phyloP scores from a whole-genome alignment of 495 filamentous ascomycete species.

The Massariosphaeria phaeospora region DNA sequence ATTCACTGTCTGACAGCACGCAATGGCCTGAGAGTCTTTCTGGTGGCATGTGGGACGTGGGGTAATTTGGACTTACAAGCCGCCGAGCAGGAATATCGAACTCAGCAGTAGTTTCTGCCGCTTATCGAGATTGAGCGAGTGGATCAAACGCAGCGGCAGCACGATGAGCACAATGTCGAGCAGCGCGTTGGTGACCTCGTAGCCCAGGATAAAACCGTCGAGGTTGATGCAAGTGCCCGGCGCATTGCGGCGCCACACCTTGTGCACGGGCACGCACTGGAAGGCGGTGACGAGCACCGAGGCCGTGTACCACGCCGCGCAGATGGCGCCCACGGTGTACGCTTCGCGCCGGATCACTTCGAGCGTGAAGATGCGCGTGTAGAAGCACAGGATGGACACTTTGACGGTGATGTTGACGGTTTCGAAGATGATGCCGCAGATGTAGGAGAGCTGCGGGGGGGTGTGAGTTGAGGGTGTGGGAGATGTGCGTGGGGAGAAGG shows the following conservation, averaged over 20 bases:
- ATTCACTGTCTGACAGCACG: no score
- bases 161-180: neutral
- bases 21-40: no score
- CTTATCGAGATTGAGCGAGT: neutral
- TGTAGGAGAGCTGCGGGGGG: neutral
- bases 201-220: neutral
- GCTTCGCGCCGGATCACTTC: neutral
- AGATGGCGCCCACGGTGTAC: neutral
- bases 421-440: no score
- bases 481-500: neutral
- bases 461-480: neutral
- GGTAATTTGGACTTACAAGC: neutral
- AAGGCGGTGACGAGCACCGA: neutral
- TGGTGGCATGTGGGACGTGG: no score
- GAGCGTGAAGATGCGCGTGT: neutral
- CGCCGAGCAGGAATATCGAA: neutral
- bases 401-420: neutral
- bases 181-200: neutral
- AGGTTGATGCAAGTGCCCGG: neutral
- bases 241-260: neutral
- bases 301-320: neutral
- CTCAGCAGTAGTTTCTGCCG: neutral
- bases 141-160: neutral
- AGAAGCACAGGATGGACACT: neutral
- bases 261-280: neutral